Percentiles rank a stretch among this genome's conserved stretches.
phyloP scores from a whole-genome alignment of 305 asterid genomes.

The Striga hermonthica region DNA sequence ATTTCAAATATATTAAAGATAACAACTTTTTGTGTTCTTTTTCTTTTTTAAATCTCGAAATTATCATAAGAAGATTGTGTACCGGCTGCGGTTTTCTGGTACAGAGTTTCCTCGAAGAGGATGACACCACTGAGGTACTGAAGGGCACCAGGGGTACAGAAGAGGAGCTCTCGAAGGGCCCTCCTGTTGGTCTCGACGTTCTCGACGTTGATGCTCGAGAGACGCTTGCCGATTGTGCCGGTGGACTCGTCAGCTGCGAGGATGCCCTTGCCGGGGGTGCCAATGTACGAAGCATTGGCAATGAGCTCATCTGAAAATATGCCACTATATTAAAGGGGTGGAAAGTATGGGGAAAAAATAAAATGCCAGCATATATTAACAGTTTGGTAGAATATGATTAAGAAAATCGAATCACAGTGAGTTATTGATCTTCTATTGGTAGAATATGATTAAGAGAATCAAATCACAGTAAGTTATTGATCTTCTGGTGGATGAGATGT shows the following conservation, averaged over 20 bases:
- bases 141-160: constrained; percentile 53
- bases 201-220: constrained; percentile 52
- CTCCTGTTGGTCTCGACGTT: constrained; percentile 51
- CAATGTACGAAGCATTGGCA: constrained; percentile 54
- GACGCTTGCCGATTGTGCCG: constrained; percentile 61
- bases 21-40: background rate
- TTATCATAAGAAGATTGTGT: background rate
- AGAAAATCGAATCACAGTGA: no score
- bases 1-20: background rate
- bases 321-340: background rate
- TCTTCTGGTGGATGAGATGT: no score
- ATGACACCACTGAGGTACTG: constrained; percentile 46
- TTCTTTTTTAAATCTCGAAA: no score
- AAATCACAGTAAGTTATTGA: no score
- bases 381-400: no score
- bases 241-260: constrained; percentile 68
- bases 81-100: constrained; percentile 64
- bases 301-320: constrained; percentile 52
- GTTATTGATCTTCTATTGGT: no score
- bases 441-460: no score
- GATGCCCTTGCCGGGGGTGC: constrained; percentile 64
- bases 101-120: constrained; percentile 55
- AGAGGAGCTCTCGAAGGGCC: constrained; percentile 58
- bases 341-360: background rate
- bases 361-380: background rate